A percentile compares a stretch with the other conserved stretches of the same genome.
Conservation (phyloP, 2,329 filamentous ascomycete genomes). For the Pseudogymnoascus verrucosus region DNA sequence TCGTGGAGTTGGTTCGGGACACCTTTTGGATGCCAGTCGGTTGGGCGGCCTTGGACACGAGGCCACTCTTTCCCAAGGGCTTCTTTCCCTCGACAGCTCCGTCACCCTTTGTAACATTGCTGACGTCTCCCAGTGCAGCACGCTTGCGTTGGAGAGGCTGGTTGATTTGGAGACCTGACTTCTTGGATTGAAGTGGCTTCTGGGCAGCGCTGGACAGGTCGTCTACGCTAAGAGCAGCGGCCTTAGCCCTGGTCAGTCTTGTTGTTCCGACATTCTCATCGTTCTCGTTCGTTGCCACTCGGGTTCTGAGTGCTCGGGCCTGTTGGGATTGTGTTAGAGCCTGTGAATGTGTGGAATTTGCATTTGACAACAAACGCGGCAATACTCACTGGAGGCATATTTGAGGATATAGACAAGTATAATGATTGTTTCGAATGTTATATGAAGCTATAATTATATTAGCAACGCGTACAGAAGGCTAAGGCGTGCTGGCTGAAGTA, state of each 20-base stretch:
- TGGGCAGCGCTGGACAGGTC: constrained; percentile 47
- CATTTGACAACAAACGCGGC: constrained; percentile 12
- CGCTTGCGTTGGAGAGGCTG: constrained; percentile 59
- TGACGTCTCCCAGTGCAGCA: constrained; percentile 83
- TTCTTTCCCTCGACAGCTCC: constrained; percentile 64
- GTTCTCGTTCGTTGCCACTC: constrained; percentile 82
- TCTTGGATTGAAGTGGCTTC: constrained; percentile 65
- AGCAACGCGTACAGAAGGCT: constrained; percentile 18
- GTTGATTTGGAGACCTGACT: constrained; percentile 41
- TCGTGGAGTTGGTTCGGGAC: constrained; percentile 48
- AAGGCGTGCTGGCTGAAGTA: constrained; percentile 8
- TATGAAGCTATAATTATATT: constrained; percentile 17
- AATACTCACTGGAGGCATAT: constrained; percentile 49
- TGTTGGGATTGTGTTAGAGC: constrained; percentile 9
- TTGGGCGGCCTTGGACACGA: constrained; percentile 74
- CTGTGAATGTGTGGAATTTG: neutral
- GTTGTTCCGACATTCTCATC: constrained; percentile 77
- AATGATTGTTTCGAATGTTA: constrained; percentile 27
- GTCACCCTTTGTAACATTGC: constrained; percentile 82
- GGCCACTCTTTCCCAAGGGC: constrained; percentile 51
- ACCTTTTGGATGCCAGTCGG: constrained; percentile 74
- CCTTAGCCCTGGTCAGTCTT: constrained; percentile 88
- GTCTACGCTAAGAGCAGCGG: constrained; percentile 61
- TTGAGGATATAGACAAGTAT: constrained; percentile 14
- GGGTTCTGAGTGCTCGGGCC: constrained; percentile 62